phyloP scores from a whole-genome alignment of 768 basidiomycete genomes.

The Lenzites betulinus region DNA sequence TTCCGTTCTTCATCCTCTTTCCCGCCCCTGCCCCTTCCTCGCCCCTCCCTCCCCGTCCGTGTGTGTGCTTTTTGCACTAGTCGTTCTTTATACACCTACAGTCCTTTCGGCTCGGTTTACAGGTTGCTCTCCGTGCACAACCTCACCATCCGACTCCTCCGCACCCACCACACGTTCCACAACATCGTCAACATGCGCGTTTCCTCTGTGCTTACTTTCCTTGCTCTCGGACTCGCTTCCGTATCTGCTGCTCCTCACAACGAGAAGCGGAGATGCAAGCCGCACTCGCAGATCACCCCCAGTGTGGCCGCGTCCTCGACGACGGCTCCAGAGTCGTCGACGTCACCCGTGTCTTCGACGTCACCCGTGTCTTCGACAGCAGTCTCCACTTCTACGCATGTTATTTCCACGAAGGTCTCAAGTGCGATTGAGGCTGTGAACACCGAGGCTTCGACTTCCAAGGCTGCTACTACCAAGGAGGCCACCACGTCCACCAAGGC shows the following conservation, averaged over 20 bases:
- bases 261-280: constrained; percentile 14
- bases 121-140: constrained; percentile 8
- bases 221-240: constrained; percentile 13
- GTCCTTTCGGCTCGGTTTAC: constrained; percentile 18
- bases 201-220: constrained; percentile 16
- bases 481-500: not conserved
- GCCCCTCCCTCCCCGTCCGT: constrained; percentile 1
- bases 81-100: constrained; percentile 18
- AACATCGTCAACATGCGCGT: constrained; percentile 4
- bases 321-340: not conserved
- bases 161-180: not conserved
- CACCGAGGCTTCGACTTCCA: not conserved
- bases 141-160: not conserved
- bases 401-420: not conserved
- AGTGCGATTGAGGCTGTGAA: not conserved
- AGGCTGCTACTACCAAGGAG: not conserved
- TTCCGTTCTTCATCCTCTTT: not conserved
- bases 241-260: constrained; percentile 16
- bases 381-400: not conserved
- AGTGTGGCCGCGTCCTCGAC: constrained; percentile 4
- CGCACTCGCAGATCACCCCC: not conserved
- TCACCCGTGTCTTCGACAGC: not conserved
- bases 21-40: not conserved
- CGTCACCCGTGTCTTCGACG: not conserved
- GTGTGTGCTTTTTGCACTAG: constrained; percentile 18